Evolutionary conservation across 2,329 filamentous ascomycete species (phyloP), one percentile per base, ranked within the genome.

Genomic region (Paecilomyces sp.): DNA sequence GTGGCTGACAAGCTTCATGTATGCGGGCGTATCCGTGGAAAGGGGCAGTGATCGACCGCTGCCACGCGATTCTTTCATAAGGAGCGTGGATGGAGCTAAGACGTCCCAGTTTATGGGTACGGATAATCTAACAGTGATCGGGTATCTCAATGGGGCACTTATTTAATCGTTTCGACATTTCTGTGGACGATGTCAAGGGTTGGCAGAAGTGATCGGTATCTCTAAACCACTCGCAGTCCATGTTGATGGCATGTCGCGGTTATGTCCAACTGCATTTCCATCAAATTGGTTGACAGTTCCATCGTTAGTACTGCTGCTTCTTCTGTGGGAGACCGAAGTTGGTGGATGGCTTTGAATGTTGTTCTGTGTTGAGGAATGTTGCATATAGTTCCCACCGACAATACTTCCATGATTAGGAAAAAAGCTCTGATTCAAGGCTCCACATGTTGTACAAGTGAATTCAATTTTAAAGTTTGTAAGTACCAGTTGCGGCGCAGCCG

Each of bases 401-500:
- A 74, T 66, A 54, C 74, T 73, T 13, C 73, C 72, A 31, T 75
- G 72, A 25, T 74, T 74, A 33, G 70, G 70, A 25, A 75, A 71
- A 58, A 75, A 75, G 60, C 72, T 72, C 57, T 76, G 72, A 54
- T 76, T 76, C 34, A 74, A 56, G 36, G 71, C 67, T 25, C 74
- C 74, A 53, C 74, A 76, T 1, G 71, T 68, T 6, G 71, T 73
- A 56, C 74, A 76, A 6, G 72, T 72, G 28, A 76, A 76, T 54
- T 76, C 74, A 50, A 76, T 74, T 60, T 75, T 76, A 59, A 76
- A 74, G 50, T 74, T 72, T 9, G 72, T 70, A 5, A 75, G 63
- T 31, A 72, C 63, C 53, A 73, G 62, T 51, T 73, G 71, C 9
- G 72, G 61, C 15, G 67, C 64, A 9, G 63, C 61, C 50, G 66